Evolutionary conservation across 805 yeast genomes (phyloP).

Genomic region (Pichia paraexigua): DNA sequence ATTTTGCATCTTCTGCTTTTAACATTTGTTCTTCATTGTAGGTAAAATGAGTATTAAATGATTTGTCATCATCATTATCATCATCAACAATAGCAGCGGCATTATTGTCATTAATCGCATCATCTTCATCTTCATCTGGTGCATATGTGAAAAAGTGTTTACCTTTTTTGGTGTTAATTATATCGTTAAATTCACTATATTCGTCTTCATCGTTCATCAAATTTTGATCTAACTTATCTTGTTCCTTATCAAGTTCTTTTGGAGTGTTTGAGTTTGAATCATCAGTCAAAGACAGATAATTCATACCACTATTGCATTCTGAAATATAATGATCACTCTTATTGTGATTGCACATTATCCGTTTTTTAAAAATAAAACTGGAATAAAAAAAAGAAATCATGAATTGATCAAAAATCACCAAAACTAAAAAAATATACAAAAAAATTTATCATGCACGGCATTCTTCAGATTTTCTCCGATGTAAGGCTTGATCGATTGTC

Average conservation of each 20-base stretch:
- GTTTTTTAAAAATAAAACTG: too few species aligned
- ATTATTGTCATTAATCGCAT: background rate
- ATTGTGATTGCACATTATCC: background rate
- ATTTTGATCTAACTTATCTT: background rate
- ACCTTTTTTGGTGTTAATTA: background rate
- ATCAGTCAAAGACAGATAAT: slow-evolving; percentile 2
- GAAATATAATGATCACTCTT: background rate
- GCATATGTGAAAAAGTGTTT: slow-evolving; percentile 4
- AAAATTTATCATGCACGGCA: background rate
- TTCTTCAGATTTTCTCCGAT: too few species aligned
- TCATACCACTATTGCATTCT: background rate
- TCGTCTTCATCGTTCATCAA: background rate
- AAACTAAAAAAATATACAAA: too few species aligned
- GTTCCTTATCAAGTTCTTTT: background rate
- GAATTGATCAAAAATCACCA: background rate
- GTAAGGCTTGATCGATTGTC: too few species aligned
- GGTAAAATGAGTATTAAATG: slow-evolving; percentile 44
- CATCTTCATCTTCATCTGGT: slow-evolving; percentile 10
- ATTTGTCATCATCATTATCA: slow-evolving; percentile 7
- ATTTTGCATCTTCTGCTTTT: slow-evolving; percentile 60
- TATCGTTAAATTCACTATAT: background rate
- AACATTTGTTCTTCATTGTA: slow-evolving; percentile 57
- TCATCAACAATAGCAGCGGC: slow-evolving; percentile 2
- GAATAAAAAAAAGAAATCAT: background rate
- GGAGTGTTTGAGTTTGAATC: background rate